Percentiles rank a stretch among this genome's conserved stretches.
Evolutionary conservation across 108 stramenopile genomes (phyloP).

Genomic region (Cylindrotheca closterium): DNA sequence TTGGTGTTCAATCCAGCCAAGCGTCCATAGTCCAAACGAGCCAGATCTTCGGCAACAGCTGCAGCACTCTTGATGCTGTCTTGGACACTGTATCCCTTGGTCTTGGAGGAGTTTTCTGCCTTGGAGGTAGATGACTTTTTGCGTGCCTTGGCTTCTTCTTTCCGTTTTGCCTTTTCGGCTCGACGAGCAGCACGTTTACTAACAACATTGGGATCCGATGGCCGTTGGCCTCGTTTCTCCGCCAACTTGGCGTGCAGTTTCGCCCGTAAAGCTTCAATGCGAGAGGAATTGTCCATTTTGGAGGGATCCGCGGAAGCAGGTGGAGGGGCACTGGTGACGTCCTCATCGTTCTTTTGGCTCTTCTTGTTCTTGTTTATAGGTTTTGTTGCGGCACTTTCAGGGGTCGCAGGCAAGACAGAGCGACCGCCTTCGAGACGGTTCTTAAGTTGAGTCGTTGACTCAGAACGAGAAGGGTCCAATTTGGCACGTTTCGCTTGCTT

Average conservation of each 20-base stretch:
- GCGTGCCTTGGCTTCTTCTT: slow-evolving; percentile 58
- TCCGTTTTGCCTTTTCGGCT: slow-evolving; percentile 69
- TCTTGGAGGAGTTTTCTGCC: slow-evolving; percentile 25
- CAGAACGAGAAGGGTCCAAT: slow-evolving; percentile 65
- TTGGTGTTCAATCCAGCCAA: slow-evolving; percentile 69
- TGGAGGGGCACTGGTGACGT: background rate
- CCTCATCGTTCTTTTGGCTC: background rate
- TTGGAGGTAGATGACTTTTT: slow-evolving; percentile 44
- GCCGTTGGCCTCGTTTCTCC: slow-evolving; percentile 57
- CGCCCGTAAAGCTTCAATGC: slow-evolving; percentile 80
- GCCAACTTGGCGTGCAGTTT: slow-evolving; percentile 81
- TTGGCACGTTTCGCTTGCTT: slow-evolving; percentile 77
- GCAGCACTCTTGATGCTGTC: background rate
- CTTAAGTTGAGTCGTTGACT: slow-evolving; percentile 73
- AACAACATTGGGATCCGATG: slow-evolving; percentile 44
- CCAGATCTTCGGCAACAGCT: slow-evolving; percentile 50
- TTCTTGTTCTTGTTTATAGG: slow-evolving; percentile 8
- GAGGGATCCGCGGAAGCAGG: background rate
- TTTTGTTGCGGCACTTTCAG: background rate
- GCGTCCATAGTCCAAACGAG: slow-evolving; percentile 73
- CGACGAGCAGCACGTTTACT: slow-evolving; percentile 87
- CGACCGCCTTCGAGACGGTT: slow-evolving; percentile 47
- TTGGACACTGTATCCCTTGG: slow-evolving; percentile 25
- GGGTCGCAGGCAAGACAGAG: slow-evolving; percentile 13
- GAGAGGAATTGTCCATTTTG: slow-evolving; percentile 41